Evolutionary conservation across 2,329 filamentous ascomycete genomes (phyloP).

Genomic region (Leptographium radiaticola): DNA sequence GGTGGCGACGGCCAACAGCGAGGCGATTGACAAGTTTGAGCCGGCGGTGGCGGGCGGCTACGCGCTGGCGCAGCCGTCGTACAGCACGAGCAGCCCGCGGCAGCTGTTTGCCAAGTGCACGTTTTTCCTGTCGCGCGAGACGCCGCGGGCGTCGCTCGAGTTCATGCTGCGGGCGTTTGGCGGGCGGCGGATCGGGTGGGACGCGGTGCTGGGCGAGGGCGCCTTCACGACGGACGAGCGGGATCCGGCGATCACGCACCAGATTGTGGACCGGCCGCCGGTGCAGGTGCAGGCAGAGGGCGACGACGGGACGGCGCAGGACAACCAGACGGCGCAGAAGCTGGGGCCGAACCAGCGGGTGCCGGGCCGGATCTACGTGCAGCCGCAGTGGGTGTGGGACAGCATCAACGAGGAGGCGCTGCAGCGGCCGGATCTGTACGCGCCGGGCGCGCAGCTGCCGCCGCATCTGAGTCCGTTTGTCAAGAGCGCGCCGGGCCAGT

Average conservation of each 20-base stretch:
- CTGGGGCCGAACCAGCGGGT: conserved; percentile 56
- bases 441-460: conserved; percentile 76
- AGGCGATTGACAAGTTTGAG: conserved; percentile 77
- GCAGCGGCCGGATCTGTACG: conserved; percentile 75
- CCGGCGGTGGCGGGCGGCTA: conserved; percentile 75
- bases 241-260: conserved; percentile 85
- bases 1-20: conserved; percentile 29
- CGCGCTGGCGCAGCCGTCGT: conserved; percentile 64
- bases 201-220: conserved; percentile 76
- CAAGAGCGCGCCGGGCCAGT: conserved; percentile 71
- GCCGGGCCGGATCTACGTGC: conserved; percentile 83
- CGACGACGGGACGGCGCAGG: conserved; percentile 25
- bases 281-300: conserved; percentile 43
- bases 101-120: conserved; percentile 81
- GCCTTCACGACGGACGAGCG: conserved; percentile 83
- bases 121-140: conserved; percentile 87
- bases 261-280: conserved; percentile 83
- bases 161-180: conserved; percentile 90
- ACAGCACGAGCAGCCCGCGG: conserved; percentile 51
- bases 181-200: conserved; percentile 93
- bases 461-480: conserved; percentile 96
- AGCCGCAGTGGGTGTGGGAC: conserved; percentile 99
- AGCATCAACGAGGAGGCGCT: conserved; percentile 86
- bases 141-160: conserved; percentile 78
- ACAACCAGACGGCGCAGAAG: conserved; percentile 50